Evolutionary conservation across 768 basidiomycete species (phyloP), one percentile per base, ranked within the genome.

Genomic region (Naganishia kalamii): DNA sequence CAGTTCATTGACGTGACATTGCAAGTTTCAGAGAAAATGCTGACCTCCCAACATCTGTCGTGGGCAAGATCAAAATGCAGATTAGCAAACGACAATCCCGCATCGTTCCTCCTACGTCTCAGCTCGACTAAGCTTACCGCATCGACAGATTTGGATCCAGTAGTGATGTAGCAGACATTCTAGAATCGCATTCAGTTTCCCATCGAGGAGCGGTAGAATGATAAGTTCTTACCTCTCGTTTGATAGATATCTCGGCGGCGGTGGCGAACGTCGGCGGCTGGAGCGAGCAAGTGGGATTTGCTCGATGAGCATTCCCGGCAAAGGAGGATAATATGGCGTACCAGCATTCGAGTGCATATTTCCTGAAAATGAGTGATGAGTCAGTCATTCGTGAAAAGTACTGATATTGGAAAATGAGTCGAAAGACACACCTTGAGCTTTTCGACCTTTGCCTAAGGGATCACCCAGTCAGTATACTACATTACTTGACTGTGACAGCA

Each of bases 201-300:
- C 21, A 32, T 35, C 2, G 2, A 8, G 1, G 29, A 25, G 19
- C 27, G 7, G 29, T 4, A 48, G 12, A 3, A 15, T 23, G 23
- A 15, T 15, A 25, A 5, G 3, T 69, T 17, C 64, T 37, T n/a
- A 54, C 62, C 30, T 92, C 88, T 47, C 77, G 71, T 21, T 72
- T 69, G 27, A 75, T 70, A 70, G 90, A 87, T n/a, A 93, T 83
- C 73, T 97, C 92, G 21, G 91, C 83, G 2, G 92, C 93, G 19
- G 93, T 92, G 2, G 87, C 85, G 74, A 98, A 98, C 3, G 89
- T 89, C 3, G 91, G 89, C 0, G 92, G 92, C 90, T 92, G 62
- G 21, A 61, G 25, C 32, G 23, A 44, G 17, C 17, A 29, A 3
- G 35, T 35, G 17, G 57, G 37, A 40, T 7, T 40, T 17, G 17